Evolutionary conservation across 768 basidiomycete genomes (phyloP).

Genomic region (Daedaleopsis nitida): DNA sequence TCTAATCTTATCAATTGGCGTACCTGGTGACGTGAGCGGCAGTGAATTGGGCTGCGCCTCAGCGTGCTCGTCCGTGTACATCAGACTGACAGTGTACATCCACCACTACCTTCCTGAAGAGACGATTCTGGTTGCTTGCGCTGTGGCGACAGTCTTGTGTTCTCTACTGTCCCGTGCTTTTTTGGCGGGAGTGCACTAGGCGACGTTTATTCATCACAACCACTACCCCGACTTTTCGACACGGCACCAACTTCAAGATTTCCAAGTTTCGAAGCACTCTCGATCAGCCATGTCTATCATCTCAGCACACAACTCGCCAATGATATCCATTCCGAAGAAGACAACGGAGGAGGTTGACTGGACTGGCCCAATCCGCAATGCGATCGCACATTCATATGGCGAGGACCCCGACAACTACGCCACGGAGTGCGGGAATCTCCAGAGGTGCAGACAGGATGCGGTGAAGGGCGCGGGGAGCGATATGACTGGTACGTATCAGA

Average conservation of each 20-base stretch:
- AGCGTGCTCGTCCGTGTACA: neutral
- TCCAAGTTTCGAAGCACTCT: neutral
- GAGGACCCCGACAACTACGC: constrained; percentile 90
- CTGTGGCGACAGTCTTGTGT: no score
- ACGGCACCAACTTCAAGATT: neutral
- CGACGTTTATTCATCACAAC: neutral
- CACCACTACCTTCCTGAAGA: neutral
- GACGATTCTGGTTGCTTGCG: neutral
- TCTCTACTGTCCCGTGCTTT: neutral
- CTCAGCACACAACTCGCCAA: constrained; percentile 85
- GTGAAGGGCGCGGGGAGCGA: constrained; percentile 96
- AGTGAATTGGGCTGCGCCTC: neutral
- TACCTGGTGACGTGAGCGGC: constrained; percentile 18
- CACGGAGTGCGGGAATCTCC: constrained; percentile 80
- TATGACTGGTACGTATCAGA: constrained; percentile 71
- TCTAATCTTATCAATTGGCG: neutral
- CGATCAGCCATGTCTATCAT: constrained; percentile 14
- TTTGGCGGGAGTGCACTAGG: neutral
- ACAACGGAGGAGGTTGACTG: constrained; percentile 97
- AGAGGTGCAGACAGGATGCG: constrained; percentile 93
- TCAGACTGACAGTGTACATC: no score
- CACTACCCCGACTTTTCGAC: neutral
- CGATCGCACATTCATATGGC: constrained; percentile 91
- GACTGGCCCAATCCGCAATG: constrained; percentile 81
- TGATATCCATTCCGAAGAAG: constrained; percentile 93